Evolutionary conservation across 164 flowering plant genomes (phyloP), one percentile per base, ranked within the genome.

Genomic region (Brasenia schreberi): DNA sequence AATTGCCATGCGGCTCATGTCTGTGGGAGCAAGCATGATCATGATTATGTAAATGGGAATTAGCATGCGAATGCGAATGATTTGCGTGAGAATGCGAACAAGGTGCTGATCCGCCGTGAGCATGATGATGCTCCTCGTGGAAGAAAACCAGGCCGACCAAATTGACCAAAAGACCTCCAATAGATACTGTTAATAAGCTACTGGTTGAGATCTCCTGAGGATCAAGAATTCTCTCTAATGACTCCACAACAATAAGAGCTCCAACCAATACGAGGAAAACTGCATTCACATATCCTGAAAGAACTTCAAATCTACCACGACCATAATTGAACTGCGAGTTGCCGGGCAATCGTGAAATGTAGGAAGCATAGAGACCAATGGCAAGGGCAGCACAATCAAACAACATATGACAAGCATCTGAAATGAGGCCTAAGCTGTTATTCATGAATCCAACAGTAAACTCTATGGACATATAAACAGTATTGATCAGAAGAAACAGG

Each of bases 341-440:
- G 0, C 93, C 95, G 70, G 99, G 99, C 82, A 94, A 81, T 6
- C 96, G 76, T 0, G 99, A 86, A 62, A 91, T 88, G 64, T 94
- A 94, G 0, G 96, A 87, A 67, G 99, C 99, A 78, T 94, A 94
- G 2, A 94, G 77, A 42, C 99, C 99, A 68, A 94, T 94, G 0
- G 93, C 97, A 43, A 94, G 78, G 62, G 97, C 99, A 73, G 99
- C 99, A 83, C 99, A 94, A 76, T 94, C 99, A 74, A 94, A 94
- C 78, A 94, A 71, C 99, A 94, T 94, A 73, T 94, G 99, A 70
- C 96, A 86, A 0, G 99, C 97, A 87, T 94, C 99, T n/a, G 99
- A 94, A 73, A 94, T 94, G 85, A 94, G 81, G 49, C 99, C 99
- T 72, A 94, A 96, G 72, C 99, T 94, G 62, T 94, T 94, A 71